Base-by-base conservation (phyloP, 177 flowering plant species). In the Vitis hybrid region DNA sequence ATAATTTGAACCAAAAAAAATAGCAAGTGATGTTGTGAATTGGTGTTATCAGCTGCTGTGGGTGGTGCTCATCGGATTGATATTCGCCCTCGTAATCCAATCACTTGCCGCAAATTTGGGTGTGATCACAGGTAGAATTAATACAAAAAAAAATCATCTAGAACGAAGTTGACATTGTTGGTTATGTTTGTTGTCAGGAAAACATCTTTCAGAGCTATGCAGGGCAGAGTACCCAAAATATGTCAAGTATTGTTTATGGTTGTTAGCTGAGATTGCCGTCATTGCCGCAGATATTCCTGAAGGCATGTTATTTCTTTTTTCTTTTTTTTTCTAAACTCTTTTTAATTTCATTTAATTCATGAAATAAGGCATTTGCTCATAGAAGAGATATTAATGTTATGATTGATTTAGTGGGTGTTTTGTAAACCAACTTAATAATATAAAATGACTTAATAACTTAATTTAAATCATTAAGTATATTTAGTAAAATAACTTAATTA, bases 201-300 rank as follows among this genome's bases (percentile, higher is more conserved):
- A 84, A 73, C 98, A 94, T 72, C 74, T 94, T 13, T 55, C 98
- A 0, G 98, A 94, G 78, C 18, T 83, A 26, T 94, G 98, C 79
- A 90, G 81, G 74, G 89, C 79, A 0, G 98, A 94, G 74, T 94
- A 94, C 70, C 97, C 98, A 2, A 66, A 1, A 67, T 62, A 29
- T 51, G 89, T 89, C 26, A 92, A 81, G 67, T 86, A 85, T 67
- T 90, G 90, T 72, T 70, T 92, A 2, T 94, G 98, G 98, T 55
- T 94, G 50, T 85, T 92, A 5, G 94, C 97, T 3, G 98, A 94
- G 72, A 10, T 86, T 71, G 91, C 98, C 1, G 98, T 94, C 64
- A 92, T 94, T 33, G 92, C 97, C 6, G 94, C 97, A 2, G 98
- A 94, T 74, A 92, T 94, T 19, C 97, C 97, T 2, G 98, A 94